These are phyloP conservation scores for Pleoardoris graminearum DNA, from an alignment of 2,329 filamentous ascomycete genomes.

Conservation along the genomic window DNA sequence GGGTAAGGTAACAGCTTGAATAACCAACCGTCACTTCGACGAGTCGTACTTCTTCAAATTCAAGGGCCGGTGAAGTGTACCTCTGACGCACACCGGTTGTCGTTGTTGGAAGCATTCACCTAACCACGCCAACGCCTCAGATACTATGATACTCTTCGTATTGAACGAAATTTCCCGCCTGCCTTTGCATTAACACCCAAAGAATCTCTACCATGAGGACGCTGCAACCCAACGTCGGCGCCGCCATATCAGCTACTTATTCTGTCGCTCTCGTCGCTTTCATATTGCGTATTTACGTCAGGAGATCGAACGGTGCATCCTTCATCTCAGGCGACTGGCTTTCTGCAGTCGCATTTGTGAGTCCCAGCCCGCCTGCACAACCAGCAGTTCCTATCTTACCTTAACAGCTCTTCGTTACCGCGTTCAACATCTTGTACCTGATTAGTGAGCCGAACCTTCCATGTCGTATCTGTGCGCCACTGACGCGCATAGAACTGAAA, in stretches of 20 bases:
- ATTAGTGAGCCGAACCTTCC: background rate
- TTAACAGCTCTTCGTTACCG: background rate
- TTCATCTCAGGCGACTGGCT: background rate
- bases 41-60: no score
- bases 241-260: background rate
- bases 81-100: no score
- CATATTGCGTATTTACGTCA: background rate
- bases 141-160: background rate
- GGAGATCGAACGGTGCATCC: background rate
- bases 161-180: background rate
- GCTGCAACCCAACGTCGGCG: conserved; percentile 1
- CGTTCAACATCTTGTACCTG: background rate
- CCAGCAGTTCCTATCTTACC: background rate
- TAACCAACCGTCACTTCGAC: no score
- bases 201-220: background rate
- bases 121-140: background rate
- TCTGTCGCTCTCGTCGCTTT: conserved; percentile 4
- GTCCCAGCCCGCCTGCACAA: background rate
- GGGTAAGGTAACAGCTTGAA: no score
- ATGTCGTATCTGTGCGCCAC: background rate
- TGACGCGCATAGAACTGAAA: background rate
- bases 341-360: conserved; percentile 4
- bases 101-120: no score
- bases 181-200: background rate
- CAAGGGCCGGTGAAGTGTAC: no score